Percentiles rank a stretch among this genome's conserved stretches.
Conservation (phyloP, 768 basidiomycete species). For the Tylopilus subfusipes region DNA sequence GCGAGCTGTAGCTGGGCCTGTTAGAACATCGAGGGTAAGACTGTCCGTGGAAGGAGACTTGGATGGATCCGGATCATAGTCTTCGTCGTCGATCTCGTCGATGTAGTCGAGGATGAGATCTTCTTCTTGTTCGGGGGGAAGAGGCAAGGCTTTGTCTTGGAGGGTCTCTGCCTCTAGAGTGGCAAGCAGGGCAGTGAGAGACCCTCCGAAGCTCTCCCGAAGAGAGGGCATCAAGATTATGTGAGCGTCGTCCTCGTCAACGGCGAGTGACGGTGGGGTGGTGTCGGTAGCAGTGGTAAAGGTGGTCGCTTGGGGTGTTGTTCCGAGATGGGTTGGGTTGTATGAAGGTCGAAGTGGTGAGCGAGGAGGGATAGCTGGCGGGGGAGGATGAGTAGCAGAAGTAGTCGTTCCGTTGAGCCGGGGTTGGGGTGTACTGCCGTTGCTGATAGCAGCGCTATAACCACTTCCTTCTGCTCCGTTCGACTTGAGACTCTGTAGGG, state of each 20-base stretch:
- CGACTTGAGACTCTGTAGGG: conserved; percentile 27
- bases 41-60: conserved; percentile 25
- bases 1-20: conserved; percentile 1
- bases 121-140: conserved; percentile 28
- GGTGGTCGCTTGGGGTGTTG: conserved; percentile 6
- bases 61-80: conserved; percentile 26
- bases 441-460: conserved; percentile 14
- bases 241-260: conserved; percentile 15
- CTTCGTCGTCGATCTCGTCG: conserved; percentile 27
- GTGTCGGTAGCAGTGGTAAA: neutral
- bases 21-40: conserved; percentile 19
- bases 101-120: conserved; percentile 18
- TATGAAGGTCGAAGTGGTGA: conserved; percentile 28
- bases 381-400: conserved; percentile 1
- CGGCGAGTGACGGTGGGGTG: neutral
- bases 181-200: conserved; percentile 30
- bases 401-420: conserved; percentile 5
- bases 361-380: conserved; percentile 30
- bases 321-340: conserved; percentile 10
- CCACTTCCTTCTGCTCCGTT: conserved; percentile 7
- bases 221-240: conserved; percentile 29
- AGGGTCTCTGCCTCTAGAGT: conserved; percentile 29
- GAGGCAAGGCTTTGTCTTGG: conserved; percentile 31
- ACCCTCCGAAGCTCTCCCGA: conserved; percentile 31
- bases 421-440: conserved; percentile 4